Evolutionary conservation across 306 rosid species (phyloP).

Genomic region (Castanea sativa): DNA sequence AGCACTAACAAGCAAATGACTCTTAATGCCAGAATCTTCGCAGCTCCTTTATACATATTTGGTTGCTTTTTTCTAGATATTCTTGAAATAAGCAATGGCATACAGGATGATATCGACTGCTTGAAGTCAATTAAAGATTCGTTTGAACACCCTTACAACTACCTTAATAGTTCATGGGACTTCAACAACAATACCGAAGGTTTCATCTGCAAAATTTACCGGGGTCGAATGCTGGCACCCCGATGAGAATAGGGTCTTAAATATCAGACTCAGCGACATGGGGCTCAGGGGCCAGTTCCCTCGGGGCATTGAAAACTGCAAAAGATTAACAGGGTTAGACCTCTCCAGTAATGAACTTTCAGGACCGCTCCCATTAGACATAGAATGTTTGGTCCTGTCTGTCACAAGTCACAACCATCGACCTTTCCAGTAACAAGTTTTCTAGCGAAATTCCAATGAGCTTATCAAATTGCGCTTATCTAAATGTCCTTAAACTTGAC

Average conservation of each 20-base stretch:
- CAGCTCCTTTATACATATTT: not conserved
- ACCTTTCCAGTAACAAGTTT: no score
- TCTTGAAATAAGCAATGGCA: not conserved
- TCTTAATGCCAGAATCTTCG: no score
- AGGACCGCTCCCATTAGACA: constrained; percentile 11
- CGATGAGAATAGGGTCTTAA: constrained; percentile 69
- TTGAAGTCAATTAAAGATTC: constrained; percentile 37
- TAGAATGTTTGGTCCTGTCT: no score
- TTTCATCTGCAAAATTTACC: constrained; percentile 50
- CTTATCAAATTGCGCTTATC: no score
- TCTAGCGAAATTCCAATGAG: no score
- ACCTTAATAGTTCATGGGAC: constrained; percentile 56
- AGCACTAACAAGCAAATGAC: no score
- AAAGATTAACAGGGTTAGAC: constrained; percentile 75
- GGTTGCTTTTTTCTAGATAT: constrained; percentile 10
- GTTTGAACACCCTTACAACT: constrained; percentile 50
- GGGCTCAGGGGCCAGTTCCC: constrained; percentile 83
- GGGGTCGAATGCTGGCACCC: constrained; percentile 95
- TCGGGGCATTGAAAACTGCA: constrained; percentile 38
- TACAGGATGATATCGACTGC: constrained; percentile 49
- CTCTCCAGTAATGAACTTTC: constrained; percentile 57
- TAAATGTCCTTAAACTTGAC: no score
- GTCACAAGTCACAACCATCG: no score
- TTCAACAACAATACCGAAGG: constrained; percentile 66
- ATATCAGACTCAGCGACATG: constrained; percentile 53